Evolutionary conservation across 2,329 filamentous ascomycete genomes (phyloP), one percentile per base, ranked within the genome.

Genomic region (Penicillium carneum): DNA sequence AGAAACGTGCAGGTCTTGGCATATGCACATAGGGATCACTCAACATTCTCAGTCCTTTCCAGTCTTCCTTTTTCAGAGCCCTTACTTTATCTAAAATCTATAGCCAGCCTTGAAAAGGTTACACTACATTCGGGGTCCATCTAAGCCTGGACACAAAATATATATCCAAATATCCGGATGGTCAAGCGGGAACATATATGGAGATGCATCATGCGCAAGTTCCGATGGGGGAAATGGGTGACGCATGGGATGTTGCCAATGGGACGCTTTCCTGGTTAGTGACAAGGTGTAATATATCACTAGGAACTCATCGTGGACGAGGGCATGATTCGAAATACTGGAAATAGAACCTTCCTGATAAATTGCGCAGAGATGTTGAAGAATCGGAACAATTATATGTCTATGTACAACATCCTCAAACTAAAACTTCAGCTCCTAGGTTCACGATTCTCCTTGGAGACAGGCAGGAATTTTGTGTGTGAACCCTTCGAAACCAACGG

Each of bases 101-200:
- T 23, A 0, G 9, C 36, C 11, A 20, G 20, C 39, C 18, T 20
- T n/a, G 1, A 1, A 33, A 33, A 14, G 1, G 29, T 33, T 47
- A 6, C 26, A 47, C n/a, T 47, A 8, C n/a, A 33, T 14, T 85
- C 85, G 0, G 85, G 85, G 0, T 68, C 87, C 58, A 86, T 87
- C 69, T 77, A 86, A 87, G 85, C 16, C 84, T 84, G 0, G 81
- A 84, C 39, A 82, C 82, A 5, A 74, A 75, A 14, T 76, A 72
- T 2, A 57, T 86, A 0, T 72, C 81, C 26, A 75, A 83, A 52
- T 85, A 80, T 67, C 75, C 74, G 0, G 74, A 71, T 0, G 82
- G 78, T 0, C 79, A 81, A 26, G 80, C 83, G 51, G 82, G 82
- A 34, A 82, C 26, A 11, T 72, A 70, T 39, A 70, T 70, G 67